Evolutionary conservation across 2,329 filamentous ascomycete species (phyloP).

Genomic region (Microcera coccophila): DNA sequence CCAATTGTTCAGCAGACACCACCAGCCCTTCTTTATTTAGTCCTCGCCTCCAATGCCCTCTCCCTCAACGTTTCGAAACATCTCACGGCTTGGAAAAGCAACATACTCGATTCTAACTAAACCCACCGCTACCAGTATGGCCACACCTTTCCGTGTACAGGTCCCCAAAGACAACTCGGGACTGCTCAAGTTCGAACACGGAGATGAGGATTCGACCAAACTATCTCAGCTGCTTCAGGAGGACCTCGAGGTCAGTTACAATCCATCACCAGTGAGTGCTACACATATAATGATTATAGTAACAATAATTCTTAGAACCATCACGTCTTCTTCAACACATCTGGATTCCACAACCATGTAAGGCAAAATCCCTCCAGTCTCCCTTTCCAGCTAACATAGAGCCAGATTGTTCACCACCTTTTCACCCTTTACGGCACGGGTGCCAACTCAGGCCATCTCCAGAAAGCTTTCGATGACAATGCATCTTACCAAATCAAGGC

Average conservation of each 20-base stretch:
- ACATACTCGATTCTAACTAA: neutral
- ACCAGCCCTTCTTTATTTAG: no score
- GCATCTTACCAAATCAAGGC: slow-evolving; percentile 60
- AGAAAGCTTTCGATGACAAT: slow-evolving; percentile 63
- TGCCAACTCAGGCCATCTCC: slow-evolving; percentile 56
- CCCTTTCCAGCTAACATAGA: slow-evolving; percentile 1
- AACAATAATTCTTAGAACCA: slow-evolving; percentile 47
- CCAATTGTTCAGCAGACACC: no score
- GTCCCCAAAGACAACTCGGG: slow-evolving; percentile 49
- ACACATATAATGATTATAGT: slow-evolving; percentile 9
- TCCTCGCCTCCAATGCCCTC: no score
- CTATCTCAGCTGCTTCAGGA: slow-evolving; percentile 68
- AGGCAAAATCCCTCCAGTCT: slow-evolving; percentile 5
- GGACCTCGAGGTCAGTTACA: slow-evolving; percentile 57
- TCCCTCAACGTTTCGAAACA: neutral
- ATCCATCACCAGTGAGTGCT: neutral
- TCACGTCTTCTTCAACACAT: slow-evolving; percentile 76
- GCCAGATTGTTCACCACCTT: slow-evolving; percentile 65
- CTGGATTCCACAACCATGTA: slow-evolving; percentile 79
- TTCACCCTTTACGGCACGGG: slow-evolving; percentile 74
- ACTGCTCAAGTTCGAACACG: slow-evolving; percentile 45
- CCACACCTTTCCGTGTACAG: slow-evolving; percentile 46
- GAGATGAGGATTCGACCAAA: slow-evolving; percentile 56
- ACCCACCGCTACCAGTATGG: slow-evolving; percentile 27
- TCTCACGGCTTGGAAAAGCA: neutral